These are phyloP conservation scores for Tulasnella sp. DNA, from an alignment of 768 basidiomycete species.

Conservation along the genomic window DNA sequence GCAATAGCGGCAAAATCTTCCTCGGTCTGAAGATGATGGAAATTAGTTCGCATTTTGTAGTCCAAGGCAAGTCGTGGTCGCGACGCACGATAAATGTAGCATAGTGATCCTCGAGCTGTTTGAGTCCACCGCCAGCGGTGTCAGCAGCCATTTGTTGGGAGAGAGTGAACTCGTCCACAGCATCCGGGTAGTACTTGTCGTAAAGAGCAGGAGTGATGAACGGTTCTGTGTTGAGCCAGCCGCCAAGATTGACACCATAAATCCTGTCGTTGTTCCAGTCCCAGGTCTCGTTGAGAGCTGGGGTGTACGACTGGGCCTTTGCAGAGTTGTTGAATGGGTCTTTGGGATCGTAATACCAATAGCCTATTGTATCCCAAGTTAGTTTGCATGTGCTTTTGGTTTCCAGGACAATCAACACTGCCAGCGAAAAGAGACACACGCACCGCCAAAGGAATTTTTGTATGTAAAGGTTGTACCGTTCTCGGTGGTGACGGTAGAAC, in stretches of 20 bases:
- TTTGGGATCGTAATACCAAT: conserved; percentile 49
- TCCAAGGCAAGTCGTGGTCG: background rate
- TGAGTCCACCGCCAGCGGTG: conserved; percentile 47
- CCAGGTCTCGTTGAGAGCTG: conserved; percentile 70
- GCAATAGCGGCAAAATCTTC: conserved; percentile 85
- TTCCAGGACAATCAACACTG: conserved; percentile 32
- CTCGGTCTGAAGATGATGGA: conserved; percentile 53
- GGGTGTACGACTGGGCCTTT: conserved; percentile 69
- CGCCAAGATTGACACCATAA: conserved; percentile 63
- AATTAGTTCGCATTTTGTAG: background rate
- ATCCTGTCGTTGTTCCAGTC: conserved; percentile 55
- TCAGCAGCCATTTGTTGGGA: conserved; percentile 58
- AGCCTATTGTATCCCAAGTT: background rate
- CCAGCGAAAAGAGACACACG: background rate
- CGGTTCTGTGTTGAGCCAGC: conserved; percentile 70
- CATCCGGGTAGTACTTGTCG: conserved; percentile 46
- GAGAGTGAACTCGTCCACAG: conserved; percentile 60
- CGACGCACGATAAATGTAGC: conserved; percentile 67
- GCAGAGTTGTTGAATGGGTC: conserved; percentile 72
- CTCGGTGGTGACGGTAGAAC: conserved; percentile 52
- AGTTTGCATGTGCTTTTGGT: background rate
- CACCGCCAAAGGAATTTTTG: conserved; percentile 63
- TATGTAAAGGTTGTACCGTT: conserved; percentile 72
- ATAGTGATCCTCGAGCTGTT: conserved; percentile 68
- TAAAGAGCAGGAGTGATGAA: conserved; percentile 61